Conservation (phyloP, 108 stramenopile genomes). For the Cylindrotheca closterium region DNA sequence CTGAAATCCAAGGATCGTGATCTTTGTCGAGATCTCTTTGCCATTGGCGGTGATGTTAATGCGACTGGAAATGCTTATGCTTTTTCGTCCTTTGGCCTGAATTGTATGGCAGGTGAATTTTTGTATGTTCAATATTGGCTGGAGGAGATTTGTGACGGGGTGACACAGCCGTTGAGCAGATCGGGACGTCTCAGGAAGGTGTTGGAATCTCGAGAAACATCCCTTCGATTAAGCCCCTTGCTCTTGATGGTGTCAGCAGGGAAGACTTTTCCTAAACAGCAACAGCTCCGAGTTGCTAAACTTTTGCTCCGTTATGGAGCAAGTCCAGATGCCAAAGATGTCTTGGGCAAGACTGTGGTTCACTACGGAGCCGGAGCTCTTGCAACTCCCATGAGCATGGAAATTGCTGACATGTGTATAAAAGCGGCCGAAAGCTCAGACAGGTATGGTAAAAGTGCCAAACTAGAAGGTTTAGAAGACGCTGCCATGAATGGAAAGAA, state of each 20-base stretch:
- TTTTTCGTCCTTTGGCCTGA: conserved; percentile 14
- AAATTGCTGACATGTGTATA: conserved; percentile 31
- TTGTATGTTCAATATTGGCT: conserved; percentile 11
- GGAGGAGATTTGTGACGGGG: neutral
- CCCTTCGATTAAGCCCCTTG: conserved; percentile 37
- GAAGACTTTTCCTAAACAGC: conserved; percentile 15
- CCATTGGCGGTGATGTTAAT: conserved; percentile 35
- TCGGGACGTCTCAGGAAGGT: conserved; percentile 1
- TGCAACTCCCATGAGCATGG: conserved; percentile 40
- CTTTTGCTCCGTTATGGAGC: conserved; percentile 39
- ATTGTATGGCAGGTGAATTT: conserved; percentile 12
- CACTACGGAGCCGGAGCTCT: conserved; percentile 50
- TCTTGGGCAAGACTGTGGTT: conserved; percentile 41
- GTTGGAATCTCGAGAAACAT: conserved; percentile 36
- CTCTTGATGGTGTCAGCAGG: conserved; percentile 23
- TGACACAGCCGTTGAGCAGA: neutral
- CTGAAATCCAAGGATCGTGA: conserved; percentile 1
- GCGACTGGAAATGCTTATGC: conserved; percentile 2
- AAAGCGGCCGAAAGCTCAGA: conserved; percentile 23
- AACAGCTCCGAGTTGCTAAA: conserved; percentile 12
- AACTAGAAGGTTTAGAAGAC: conserved; percentile 21
- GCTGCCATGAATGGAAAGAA: conserved; percentile 32
- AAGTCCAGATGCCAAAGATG: conserved; percentile 39
- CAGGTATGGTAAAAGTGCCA: conserved; percentile 26
- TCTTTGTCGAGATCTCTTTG: conserved; percentile 18